These are phyloP conservation scores for Closterium sp. DNA, from an alignment of 139 green algal species.

Conservation along the genomic window DNA sequence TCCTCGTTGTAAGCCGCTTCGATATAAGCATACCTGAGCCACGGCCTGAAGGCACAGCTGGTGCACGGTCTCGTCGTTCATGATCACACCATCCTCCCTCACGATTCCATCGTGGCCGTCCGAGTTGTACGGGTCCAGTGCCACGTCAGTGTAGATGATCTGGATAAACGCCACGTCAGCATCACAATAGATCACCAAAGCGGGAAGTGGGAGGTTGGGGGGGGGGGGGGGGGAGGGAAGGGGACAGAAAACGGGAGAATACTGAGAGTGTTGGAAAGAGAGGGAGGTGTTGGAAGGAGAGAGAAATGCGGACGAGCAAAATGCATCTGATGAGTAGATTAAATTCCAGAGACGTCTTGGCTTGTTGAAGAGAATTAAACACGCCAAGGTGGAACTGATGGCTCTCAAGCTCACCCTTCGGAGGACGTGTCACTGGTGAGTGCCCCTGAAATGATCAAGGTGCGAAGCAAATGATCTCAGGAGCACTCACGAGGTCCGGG, in stretches of 20 bases:
- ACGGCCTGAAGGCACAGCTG: slow-evolving; percentile 89
- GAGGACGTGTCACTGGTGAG: too few relatives aligned
- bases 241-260: neutral
- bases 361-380: too few relatives aligned
- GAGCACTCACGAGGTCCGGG: slow-evolving; percentile 74
- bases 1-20: neutral
- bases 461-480: slow-evolving; percentile 65
- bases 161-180: slow-evolving; percentile 1
- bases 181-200: neutral
- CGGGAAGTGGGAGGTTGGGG: too few relatives aligned
- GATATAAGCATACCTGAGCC: slow-evolving; percentile 56
- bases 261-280: neutral
- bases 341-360: too few relatives aligned
- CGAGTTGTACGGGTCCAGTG: slow-evolving; percentile 95
- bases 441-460: too few relatives aligned
- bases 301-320: too few relatives aligned
- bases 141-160: slow-evolving; percentile 95
- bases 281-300: too few relatives aligned
- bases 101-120: slow-evolving; percentile 99
- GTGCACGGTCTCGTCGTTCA: slow-evolving; percentile 98
- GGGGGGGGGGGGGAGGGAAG: neutral
- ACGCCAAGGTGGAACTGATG: too few relatives aligned
- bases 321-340: too few relatives aligned
- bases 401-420: too few relatives aligned
- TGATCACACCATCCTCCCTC: slow-evolving; percentile 88